Evolutionary conservation across 192 early-diverging fungal species (phyloP).

Genomic region (Paraglomus brasilianum): DNA sequence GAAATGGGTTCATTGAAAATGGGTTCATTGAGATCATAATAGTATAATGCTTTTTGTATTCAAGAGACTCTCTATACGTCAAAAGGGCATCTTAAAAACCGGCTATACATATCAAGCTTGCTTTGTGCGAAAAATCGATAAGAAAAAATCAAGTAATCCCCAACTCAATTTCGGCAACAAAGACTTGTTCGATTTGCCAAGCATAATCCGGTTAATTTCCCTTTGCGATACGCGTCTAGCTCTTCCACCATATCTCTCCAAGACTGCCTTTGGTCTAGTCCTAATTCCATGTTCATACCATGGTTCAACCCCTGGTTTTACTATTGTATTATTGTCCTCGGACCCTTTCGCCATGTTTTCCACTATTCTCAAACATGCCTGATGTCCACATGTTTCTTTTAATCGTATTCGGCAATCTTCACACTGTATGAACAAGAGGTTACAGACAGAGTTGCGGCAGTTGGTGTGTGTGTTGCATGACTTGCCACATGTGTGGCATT

Average conservation of each 20-base stretch:
- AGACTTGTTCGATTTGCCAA: too few species aligned
- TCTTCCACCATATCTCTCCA: slow-evolving; percentile 25
- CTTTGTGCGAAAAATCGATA: too few species aligned
- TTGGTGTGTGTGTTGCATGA: slow-evolving; percentile 67
- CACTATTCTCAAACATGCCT: slow-evolving; percentile 50
- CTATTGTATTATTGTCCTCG: neutral
- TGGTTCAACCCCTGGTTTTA: slow-evolving; percentile 9
- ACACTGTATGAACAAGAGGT: slow-evolving; percentile 72
- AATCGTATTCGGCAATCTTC: slow-evolving; percentile 49
- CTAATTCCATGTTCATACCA: slow-evolving; percentile 28
- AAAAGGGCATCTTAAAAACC: too few species aligned
- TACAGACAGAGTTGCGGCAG: slow-evolving; percentile 70
- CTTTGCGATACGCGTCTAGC: neutral
- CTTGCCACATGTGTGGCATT: slow-evolving; percentile 69
- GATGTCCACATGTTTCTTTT: slow-evolving; percentile 50
- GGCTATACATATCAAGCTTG: too few species aligned
- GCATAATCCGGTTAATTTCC: too few species aligned
- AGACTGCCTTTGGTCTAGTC: slow-evolving; percentile 17
- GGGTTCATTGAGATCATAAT: too few species aligned
- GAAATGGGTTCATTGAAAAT: too few species aligned
- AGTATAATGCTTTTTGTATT: too few species aligned
- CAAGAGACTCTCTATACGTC: too few species aligned
- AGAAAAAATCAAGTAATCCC: too few species aligned
- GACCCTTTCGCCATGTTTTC: slow-evolving; percentile 27
- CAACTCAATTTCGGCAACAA: too few species aligned